phyloP scores from a whole-genome alignment of 345 rosid genomes.

The Citrus australasica region DNA sequence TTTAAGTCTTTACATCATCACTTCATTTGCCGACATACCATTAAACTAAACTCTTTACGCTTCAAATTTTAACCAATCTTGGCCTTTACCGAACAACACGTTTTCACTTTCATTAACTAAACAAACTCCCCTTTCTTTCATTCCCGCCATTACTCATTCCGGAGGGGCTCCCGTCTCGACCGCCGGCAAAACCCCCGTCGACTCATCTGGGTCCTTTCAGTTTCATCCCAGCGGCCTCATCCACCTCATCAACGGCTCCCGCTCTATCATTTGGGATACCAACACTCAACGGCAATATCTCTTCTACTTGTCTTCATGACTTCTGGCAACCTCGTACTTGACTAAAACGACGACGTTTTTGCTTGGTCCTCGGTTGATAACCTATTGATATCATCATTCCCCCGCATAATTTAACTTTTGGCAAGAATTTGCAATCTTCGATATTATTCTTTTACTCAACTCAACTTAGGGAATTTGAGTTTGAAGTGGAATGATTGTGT shows the following conservation, averaged over 20 bases:
- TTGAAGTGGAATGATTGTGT: constrained; percentile 47
- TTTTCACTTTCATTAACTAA: constrained; percentile 45
- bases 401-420: constrained; percentile 35
- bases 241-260: constrained; percentile 56
- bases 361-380: constrained; percentile 60
- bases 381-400: constrained; percentile 47
- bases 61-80: constrained; percentile 30
- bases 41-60: constrained; percentile 42
- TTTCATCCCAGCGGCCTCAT: constrained; percentile 47
- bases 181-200: constrained; percentile 34
- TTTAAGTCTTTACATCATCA: not conserved
- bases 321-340: constrained; percentile 41
- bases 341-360: not conserved
- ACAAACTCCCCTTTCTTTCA: constrained; percentile 28
- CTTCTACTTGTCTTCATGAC: constrained; percentile 51
- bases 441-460: constrained; percentile 38
- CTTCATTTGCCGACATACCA: constrained; percentile 20
- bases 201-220: constrained; percentile 39
- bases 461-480: constrained; percentile 35
- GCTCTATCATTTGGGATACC: constrained; percentile 53
- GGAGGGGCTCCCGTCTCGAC: constrained; percentile 49
- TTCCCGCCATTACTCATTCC: constrained; percentile 39
- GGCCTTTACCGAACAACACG: constrained; percentile 33
- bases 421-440: constrained; percentile 37
- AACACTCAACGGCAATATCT: constrained; percentile 33